phyloP scores from a whole-genome alignment of 2,329 filamentous ascomycete species.

The Trichophyton mentagrophytes region DNA sequence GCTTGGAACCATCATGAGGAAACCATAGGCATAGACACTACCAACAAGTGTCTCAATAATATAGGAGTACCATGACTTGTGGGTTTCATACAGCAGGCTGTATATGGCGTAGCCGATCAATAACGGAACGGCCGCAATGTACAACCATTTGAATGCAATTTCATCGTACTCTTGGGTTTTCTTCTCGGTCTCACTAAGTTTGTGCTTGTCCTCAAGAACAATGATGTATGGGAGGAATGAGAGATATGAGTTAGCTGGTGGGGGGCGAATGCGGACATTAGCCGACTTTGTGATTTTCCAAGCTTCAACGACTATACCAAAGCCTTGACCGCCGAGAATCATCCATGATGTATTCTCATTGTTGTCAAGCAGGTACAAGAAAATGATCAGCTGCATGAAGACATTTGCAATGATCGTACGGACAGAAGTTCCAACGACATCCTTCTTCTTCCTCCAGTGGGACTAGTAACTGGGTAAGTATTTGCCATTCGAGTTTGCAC shows the following conservation, averaged over 20 bases:
- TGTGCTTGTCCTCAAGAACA: conserved; percentile 90
- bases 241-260: conserved; percentile 54
- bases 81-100: conserved; percentile 79
- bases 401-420: conserved; percentile 94
- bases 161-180: conserved; percentile 98
- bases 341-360: conserved; percentile 98
- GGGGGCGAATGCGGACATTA: conserved; percentile 65
- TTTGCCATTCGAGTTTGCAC: not conserved
- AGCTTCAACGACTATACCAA: conserved; percentile 63
- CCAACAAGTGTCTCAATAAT: conserved; percentile 90
- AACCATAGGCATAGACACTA: conserved; percentile 93
- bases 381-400: conserved; percentile 92
- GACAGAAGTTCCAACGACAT: conserved; percentile 91
- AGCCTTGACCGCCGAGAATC: conserved; percentile 86
- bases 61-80: conserved; percentile 98
- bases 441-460: conserved; percentile 99
- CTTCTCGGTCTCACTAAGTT: conserved; percentile 85
- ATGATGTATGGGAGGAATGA: conserved; percentile 69
- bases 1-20: conserved; percentile 96
- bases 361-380: conserved; percentile 94
- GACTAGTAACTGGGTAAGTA: conserved; percentile 29
- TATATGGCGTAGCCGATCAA: conserved; percentile 81
- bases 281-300: conserved; percentile 98
- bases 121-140: conserved; percentile 78
- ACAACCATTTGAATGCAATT: conserved; percentile 96